Percentiles rank a stretch among this genome's conserved stretches.
phyloP scores from a whole-genome alignment of 208 protist genomes.

The Spongospora subterranea region DNA sequence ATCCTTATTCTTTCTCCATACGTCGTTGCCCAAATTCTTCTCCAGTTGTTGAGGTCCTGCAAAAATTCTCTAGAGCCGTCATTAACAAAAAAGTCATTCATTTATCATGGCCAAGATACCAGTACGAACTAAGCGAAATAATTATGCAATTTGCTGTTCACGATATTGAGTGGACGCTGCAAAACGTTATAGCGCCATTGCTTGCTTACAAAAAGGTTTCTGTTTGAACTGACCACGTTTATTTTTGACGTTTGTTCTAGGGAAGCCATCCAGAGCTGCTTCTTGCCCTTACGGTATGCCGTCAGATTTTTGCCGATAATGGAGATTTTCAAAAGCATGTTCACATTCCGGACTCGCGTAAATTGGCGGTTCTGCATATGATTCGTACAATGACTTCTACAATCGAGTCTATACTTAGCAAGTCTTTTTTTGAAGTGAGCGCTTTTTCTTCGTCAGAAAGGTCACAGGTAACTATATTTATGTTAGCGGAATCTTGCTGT shows the following conservation, averaged over 20 bases:
- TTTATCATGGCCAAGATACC: background rate
- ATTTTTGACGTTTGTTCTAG: background rate
- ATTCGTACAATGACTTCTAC: background rate
- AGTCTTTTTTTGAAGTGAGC: background rate
- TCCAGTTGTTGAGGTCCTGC: background rate
- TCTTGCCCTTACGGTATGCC: background rate
- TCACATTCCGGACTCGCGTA: background rate
- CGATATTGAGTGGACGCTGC: background rate
- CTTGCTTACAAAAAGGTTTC: background rate
- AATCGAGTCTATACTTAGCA: conserved; percentile 14
- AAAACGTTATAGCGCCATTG: background rate
- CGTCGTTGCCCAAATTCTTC: background rate
- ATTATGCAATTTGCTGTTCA: conserved; percentile 53
- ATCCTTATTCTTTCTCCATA: background rate
- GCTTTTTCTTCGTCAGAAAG: background rate
- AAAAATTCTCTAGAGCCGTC: background rate
- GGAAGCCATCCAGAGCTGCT: background rate
- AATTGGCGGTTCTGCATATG: background rate
- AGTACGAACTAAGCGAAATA: conserved; percentile 1
- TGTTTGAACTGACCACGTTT: background rate
- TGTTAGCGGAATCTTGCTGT: no score
- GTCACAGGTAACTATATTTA: background rate
- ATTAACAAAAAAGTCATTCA: conserved; percentile 12
- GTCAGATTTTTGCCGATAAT: background rate
- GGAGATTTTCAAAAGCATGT: background rate